phyloP scores from a whole-genome alignment of 805 yeast genomes.

The Cyberlindnera mycetangii region DNA sequence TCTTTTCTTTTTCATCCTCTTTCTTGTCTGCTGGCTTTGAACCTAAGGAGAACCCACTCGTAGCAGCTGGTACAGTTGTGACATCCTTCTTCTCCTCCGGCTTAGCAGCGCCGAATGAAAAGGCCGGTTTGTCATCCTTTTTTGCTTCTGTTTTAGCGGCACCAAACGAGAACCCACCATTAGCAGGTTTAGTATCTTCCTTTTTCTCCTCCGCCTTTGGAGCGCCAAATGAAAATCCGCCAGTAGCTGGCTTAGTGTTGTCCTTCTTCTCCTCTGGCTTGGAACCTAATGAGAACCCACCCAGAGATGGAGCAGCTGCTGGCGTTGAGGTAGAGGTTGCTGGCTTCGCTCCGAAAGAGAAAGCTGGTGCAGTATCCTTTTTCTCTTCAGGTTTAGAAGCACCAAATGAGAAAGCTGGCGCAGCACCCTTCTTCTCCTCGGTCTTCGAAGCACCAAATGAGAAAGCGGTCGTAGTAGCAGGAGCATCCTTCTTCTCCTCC shows the following conservation, averaged over 20 bases:
- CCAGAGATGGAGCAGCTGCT: slow-evolving; percentile 7
- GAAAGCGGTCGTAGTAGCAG: slow-evolving; percentile 5
- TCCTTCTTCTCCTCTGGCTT: slow-evolving; percentile 9
- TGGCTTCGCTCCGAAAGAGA: slow-evolving; percentile 21
- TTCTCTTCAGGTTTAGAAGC: slow-evolving; percentile 20
- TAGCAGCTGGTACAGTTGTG: slow-evolving; percentile 16
- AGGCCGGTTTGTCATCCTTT: slow-evolving; percentile 9
- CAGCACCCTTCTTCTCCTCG: slow-evolving; percentile 3
- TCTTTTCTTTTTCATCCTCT: slow-evolving; percentile 23
- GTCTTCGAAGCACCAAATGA: slow-evolving; percentile 13
- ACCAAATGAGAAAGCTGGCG: slow-evolving; percentile 7
- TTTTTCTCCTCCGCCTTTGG: slow-evolving; percentile 16
- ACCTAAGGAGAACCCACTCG: slow-evolving; percentile 28
- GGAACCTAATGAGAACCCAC: slow-evolving; percentile 22
- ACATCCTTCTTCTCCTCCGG: slow-evolving; percentile 17
- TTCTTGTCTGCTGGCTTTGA: slow-evolving; percentile 17
- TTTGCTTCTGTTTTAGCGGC: slow-evolving; percentile 15
- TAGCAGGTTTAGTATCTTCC: slow-evolving; percentile 8
- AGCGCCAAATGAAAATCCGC: slow-evolving; percentile 7
- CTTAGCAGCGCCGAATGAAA: slow-evolving; percentile 20
- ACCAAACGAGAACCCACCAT: slow-evolving; percentile 22
- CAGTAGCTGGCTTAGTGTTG: slow-evolving; percentile 2
- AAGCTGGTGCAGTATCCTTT: slow-evolving; percentile 15
- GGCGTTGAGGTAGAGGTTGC: slow-evolving; percentile 13
- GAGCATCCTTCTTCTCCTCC: slow-evolving; percentile 4